phyloP scores from a whole-genome alignment of 1,139 yeast species.

The Debaryomyces sp. region DNA sequence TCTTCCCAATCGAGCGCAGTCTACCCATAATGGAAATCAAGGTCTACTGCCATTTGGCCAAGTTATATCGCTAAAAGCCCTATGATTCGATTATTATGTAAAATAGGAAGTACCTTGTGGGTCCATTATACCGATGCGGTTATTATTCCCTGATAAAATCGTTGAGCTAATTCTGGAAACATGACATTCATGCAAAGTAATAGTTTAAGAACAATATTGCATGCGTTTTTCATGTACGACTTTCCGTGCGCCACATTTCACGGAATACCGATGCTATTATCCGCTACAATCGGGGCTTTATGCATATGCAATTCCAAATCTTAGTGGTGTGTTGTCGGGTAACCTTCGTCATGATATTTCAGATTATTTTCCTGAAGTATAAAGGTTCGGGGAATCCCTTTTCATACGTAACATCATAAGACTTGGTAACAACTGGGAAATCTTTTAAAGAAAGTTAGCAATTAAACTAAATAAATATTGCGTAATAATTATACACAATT shows the following conservation, averaged over 20 bases:
- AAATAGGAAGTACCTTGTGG: neutral
- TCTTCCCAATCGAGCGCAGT: neutral
- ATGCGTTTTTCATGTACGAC: neutral
- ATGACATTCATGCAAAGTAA: neutral
- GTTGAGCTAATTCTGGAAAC: neutral
- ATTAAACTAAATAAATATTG: neutral
- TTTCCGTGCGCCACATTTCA: neutral
- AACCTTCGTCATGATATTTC: conserved; percentile 7
- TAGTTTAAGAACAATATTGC: neutral
- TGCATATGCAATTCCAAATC: conserved; percentile 4
- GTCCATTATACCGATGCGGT: neutral
- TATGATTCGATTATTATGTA: neutral
- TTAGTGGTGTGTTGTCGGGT: conserved; percentile 5
- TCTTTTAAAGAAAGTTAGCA: neutral
- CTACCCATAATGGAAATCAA: neutral
- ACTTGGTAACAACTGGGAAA: neutral
- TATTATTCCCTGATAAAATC: neutral
- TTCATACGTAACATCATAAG: neutral
- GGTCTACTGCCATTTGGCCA: neutral
- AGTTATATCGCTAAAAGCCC: neutral
- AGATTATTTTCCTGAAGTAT: conserved; percentile 4
- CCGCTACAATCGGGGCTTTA: neutral
- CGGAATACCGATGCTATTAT: conserved; percentile 5
- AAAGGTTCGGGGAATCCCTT: conserved; percentile 5
- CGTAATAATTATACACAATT: neutral